phyloP scores from a whole-genome alignment of 768 basidiomycete genomes.

The Gymnopilus dilepis region DNA sequence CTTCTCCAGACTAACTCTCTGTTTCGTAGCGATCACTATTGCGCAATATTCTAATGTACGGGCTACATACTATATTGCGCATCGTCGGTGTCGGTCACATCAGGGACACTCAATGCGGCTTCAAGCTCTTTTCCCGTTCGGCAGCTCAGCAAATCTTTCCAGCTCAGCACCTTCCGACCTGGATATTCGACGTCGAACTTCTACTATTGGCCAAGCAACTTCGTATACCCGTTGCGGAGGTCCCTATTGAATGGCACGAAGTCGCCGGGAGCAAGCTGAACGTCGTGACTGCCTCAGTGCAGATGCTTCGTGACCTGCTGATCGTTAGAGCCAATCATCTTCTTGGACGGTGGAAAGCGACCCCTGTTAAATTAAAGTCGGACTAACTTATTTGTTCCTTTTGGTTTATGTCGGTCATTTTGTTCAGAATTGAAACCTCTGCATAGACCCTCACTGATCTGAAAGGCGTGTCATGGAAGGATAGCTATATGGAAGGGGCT shows the following conservation, averaged over 20 bases:
- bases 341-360: slow-evolving; percentile 73
- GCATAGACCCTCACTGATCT: no score
- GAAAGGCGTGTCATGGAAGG: no score
- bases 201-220: slow-evolving; percentile 83
- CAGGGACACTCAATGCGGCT: slow-evolving; percentile 95
- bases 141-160: slow-evolving; percentile 88
- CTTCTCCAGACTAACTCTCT: background rate
- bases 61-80: slow-evolving; percentile 86
- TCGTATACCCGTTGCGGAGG: slow-evolving; percentile 80
- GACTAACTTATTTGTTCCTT: slow-evolving; percentile 23
- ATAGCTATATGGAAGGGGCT: no score
- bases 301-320: slow-evolving; percentile 89
- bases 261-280: slow-evolving; percentile 92
- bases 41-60: slow-evolving; percentile 94
- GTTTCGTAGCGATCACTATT: slow-evolving; percentile 74
- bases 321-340: slow-evolving; percentile 84
- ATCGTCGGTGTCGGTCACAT: slow-evolving; percentile 91
- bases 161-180: slow-evolving; percentile 82
- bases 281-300: slow-evolving; percentile 81
- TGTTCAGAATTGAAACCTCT: background rate
- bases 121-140: slow-evolving; percentile 90
- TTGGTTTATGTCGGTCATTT: background rate
- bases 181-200: slow-evolving; percentile 98
- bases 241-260: slow-evolving; percentile 93
- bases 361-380: slow-evolving; percentile 29